Evolutionary conservation across 225 moss, liverwort and hornwort genomes (phyloP), one percentile per base, ranked within the genome.

Genomic region (Takakia lepidozioides): DNA sequence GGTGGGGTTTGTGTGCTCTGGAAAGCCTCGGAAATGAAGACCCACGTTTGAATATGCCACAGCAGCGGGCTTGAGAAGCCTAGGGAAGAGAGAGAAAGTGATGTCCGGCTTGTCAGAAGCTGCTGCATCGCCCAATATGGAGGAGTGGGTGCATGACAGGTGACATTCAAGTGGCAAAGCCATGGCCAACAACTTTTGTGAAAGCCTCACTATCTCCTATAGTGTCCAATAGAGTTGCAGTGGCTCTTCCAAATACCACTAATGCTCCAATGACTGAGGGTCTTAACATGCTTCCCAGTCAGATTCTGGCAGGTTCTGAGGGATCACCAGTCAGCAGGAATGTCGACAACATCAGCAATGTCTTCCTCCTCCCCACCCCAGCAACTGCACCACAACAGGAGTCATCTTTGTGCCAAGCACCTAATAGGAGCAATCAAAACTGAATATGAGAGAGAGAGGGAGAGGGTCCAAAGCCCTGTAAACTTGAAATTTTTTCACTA

Each of bases 11-110:
- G 60, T 50, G 26, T 25, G 19, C 3, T 51, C 60, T 9, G 29
- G 52, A 4, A 62, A 41, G 25, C 55, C 58, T 20, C 38, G 58
- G 51, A 30, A 38, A 53, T 67, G 71, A 25, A 40, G 25, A 19
- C 21, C 39, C 38, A 43, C 29, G 44, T 76, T 76, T 43, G 67
- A 76, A 60, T 76, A 67, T 58, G 57, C 71, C 37, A 76, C 30
- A 51, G 76, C 76, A 13, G 49, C 71, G 14, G 76, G 76, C 13
- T 43, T 46, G 55, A 54, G 63, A 54, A 29, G 19, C 25, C 54
- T 54, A 40, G 52, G 34, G 24, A 38, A 47, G 27, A 36, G 19
- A 25, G 2, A 36, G 8, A 50, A n/a, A n/a, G n/a, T n/a, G 8
- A 55, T 14, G 6, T 21, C 34, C 4, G 19, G 41, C 16, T 36